Evolutionary conservation across 768 basidiomycete species (phyloP).

Genomic region (Astraeus odoratus): DNA sequence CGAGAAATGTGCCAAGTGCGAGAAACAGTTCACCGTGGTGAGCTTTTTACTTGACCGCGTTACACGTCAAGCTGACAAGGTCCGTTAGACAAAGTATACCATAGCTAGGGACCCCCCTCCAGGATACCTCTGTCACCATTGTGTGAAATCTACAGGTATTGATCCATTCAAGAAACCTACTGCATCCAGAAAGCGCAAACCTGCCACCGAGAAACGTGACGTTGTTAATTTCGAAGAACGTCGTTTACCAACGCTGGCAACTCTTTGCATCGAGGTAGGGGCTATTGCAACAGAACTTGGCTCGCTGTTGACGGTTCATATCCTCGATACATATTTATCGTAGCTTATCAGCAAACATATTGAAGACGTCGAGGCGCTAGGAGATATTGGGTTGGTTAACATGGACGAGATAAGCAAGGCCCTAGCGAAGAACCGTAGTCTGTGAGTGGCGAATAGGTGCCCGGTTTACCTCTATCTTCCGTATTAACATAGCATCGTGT

Average conservation of each 20-base stretch:
- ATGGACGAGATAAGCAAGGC: conserved; percentile 80
- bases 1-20: conserved; percentile 74
- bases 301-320: neutral
- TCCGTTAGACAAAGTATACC: conserved; percentile 75
- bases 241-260: conserved; percentile 63
- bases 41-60: conserved; percentile 16
- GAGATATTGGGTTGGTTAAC: conserved; percentile 82
- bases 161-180: conserved; percentile 85
- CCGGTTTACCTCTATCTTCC: neutral
- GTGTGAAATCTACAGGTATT: conserved; percentile 67
- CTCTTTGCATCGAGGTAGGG: conserved; percentile 71
- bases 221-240: conserved; percentile 65
- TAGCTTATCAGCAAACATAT: conserved; percentile 83
- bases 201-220: conserved; percentile 58
- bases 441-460: conserved; percentile 50
- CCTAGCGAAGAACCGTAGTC: conserved; percentile 68
- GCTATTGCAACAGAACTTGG: neutral
- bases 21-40: conserved; percentile 85
- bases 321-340: neutral
- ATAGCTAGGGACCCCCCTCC: conserved; percentile 60
- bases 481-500: neutral
- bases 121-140: conserved; percentile 80
- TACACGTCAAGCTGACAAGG: neutral
- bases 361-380: conserved; percentile 81
- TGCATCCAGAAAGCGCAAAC: conserved; percentile 53